A percentile compares a stretch with the other conserved stretches of the same genome.
Conservation (phyloP, 164 flowering plant species). For the Malania oleifera region DNA sequence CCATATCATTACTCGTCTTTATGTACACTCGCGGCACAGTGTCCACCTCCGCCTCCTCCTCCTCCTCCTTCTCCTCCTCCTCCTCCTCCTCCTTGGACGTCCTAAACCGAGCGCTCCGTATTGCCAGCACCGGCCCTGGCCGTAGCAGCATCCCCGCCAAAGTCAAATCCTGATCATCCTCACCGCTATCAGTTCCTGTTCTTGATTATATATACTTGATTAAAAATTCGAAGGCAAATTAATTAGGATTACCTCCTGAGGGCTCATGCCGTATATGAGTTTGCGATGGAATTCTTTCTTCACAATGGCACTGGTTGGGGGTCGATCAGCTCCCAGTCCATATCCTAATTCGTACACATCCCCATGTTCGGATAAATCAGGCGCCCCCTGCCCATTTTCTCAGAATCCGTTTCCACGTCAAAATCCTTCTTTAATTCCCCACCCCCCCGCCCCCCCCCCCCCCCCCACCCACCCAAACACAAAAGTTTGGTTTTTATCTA, state of each 20-base stretch:
- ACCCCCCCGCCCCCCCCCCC: too few relatives aligned
- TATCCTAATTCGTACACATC: constrained; percentile 46
- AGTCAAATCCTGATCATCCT: constrained; percentile 52
- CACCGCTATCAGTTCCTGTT: too few relatives aligned
- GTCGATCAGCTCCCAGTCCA: constrained; percentile 48
- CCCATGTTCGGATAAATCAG: constrained; percentile 49
- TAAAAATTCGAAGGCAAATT: neutral
- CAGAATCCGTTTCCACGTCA: neutral
- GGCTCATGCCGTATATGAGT: constrained; percentile 51
- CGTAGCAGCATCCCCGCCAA: constrained; percentile 64
- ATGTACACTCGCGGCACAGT: constrained; percentile 54
- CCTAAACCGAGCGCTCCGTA: constrained; percentile 38
- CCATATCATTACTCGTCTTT: constrained; percentile 47
- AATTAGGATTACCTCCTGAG: constrained; percentile 50
- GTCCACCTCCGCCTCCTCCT: constrained; percentile 12
- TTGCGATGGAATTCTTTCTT: constrained; percentile 53
- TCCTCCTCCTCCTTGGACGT: constrained; percentile 13
- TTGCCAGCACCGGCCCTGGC: constrained; percentile 57
- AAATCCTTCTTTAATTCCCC: too few relatives aligned
- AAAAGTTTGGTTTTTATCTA: too few relatives aligned
- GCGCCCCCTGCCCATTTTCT: constrained; percentile 44
- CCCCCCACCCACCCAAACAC: too few relatives aligned
- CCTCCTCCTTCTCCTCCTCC: constrained; percentile 12
- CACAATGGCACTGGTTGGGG: constrained; percentile 56
- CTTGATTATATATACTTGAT: too few relatives aligned